Percentiles rank a stretch among this genome's conserved stretches.
Conservation (phyloP, 225 moss, liverwort and hornwort species). For the Physcomitrellopsis africana region DNA sequence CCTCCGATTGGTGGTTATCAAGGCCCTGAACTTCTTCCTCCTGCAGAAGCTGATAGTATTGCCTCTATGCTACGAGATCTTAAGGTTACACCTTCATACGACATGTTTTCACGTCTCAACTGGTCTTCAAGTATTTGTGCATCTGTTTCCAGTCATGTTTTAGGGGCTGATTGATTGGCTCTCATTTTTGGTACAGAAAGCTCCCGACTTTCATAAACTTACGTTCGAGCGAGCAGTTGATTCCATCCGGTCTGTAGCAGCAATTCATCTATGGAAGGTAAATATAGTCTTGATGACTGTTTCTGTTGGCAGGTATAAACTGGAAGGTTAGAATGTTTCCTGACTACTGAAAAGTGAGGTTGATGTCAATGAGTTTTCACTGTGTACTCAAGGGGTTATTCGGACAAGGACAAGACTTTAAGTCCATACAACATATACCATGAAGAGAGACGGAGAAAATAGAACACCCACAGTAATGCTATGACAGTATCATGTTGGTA, state of each 20-base stretch:
- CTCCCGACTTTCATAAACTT: conserved; percentile 92
- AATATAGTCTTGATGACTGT: conserved; percentile 10
- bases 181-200: conserved; percentile 58
- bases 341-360: conserved; percentile 9
- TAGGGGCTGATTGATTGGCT: conserved; percentile 5
- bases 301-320: conserved; percentile 4
- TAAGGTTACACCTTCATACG: conserved; percentile 58
- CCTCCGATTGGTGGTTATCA: conserved; percentile 69
- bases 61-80: conserved; percentile 85
- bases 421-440: not conserved
- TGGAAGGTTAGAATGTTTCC: not conserved
- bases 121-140: not conserved
- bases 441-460: not conserved
- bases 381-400: not conserved
- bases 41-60: conserved; percentile 88
- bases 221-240: conserved; percentile 93
- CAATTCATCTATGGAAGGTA: conserved; percentile 98
- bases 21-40: conserved; percentile 82
- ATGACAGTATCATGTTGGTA: conserved; percentile 1
- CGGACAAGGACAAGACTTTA: not conserved
- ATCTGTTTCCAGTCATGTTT: conserved; percentile 12
- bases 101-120: conserved; percentile 18
- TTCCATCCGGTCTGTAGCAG: conserved; percentile 91
- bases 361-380: conserved; percentile 15
- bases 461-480: not conserved